Evolutionary conservation across 1,139 yeast species (phyloP).

Genomic region (Candida pseudocylindracea): DNA sequence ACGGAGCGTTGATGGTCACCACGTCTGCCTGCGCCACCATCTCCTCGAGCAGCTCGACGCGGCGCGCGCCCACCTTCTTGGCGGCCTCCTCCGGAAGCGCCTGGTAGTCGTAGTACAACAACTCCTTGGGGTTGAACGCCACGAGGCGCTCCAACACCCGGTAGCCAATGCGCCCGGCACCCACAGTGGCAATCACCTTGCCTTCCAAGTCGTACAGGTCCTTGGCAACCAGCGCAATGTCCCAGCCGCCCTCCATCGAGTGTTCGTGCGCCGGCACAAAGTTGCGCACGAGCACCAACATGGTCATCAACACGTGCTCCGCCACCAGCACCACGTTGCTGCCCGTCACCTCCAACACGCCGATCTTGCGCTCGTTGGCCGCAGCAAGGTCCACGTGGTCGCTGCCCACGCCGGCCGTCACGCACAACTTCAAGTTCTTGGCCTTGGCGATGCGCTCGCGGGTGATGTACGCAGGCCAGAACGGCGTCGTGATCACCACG

Average conservation of each 20-base stretch:
- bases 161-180: slow-evolving; percentile 69
- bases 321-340: slow-evolving; percentile 67
- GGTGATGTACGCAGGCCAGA: slow-evolving; percentile 63
- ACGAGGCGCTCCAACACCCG: slow-evolving; percentile 51
- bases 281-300: slow-evolving; percentile 49
- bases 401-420: slow-evolving; percentile 75
- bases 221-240: slow-evolving; percentile 59
- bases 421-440: slow-evolving; percentile 45
- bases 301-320: slow-evolving; percentile 62
- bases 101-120: slow-evolving; percentile 61
- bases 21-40: slow-evolving; percentile 48
- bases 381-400: slow-evolving; percentile 63
- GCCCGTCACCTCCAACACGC: slow-evolving; percentile 67
- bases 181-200: slow-evolving; percentile 58
- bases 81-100: slow-evolving; percentile 27
- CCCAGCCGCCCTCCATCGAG: slow-evolving; percentile 38
- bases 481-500: slow-evolving; percentile 61
- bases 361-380: slow-evolving; percentile 38
- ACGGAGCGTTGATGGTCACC: slow-evolving; percentile 61
- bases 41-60: slow-evolving; percentile 44
- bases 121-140: slow-evolving; percentile 55
- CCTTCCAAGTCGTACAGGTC: slow-evolving; percentile 57
- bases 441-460: slow-evolving; percentile 46
- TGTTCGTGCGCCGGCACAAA: slow-evolving; percentile 64
- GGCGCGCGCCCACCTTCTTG: slow-evolving; percentile 25